Base-by-base conservation (phyloP, 164 flowering plant genomes). In the Amborella trichopoda region DNA sequence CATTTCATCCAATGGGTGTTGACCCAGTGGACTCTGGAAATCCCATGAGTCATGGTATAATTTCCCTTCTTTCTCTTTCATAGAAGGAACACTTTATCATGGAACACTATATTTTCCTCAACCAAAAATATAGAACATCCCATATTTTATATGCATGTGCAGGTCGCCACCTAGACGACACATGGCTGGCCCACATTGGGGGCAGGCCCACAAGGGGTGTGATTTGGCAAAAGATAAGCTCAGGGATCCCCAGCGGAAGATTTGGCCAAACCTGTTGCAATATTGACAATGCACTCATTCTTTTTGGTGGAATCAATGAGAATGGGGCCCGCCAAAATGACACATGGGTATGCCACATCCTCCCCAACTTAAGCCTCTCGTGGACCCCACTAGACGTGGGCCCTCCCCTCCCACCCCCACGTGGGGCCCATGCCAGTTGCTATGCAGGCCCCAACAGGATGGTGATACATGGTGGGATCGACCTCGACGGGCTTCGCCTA, bases 81-180 rank as follows among this genome's bases (percentile, higher is more conserved):
- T n/a, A n/a, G n/a, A n/a, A n/a, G n/a, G n/a, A n/a, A n/a, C n/a
- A n/a, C n/a, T n/a, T n/a, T n/a, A n/a, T n/a, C n/a, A n/a, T n/a
- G n/a, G n/a, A n/a, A n/a, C n/a, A n/a, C n/a, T n/a, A n/a, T n/a
- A n/a, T n/a, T n/a, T n/a, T n/a, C n/a, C n/a, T n/a, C n/a, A n/a
- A n/a, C n/a, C n/a, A n/a, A n/a, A n/a, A n/a, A n/a, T n/a, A n/a
- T n/a, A n/a, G n/a, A n/a, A n/a, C n/a, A n/a, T n/a, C n/a, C n/a
- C n/a, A n/a, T n/a, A n/a, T n/a, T n/a, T n/a, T n/a, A n/a, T n/a
- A n/a, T n/a, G n/a, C n/a, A n/a, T 38, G 8, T 52, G 38, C 53
- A 91, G 98, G 98, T 8, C 79, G 93, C 6, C 96, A 83, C 72
- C 83, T 86, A 9, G 96, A 91, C 61, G 98, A 91, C 60, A 81